Evolutionary conservation across 2,329 filamentous ascomycete genomes (phyloP).

Genomic region (Thielaviopsis euricoi): DNA sequence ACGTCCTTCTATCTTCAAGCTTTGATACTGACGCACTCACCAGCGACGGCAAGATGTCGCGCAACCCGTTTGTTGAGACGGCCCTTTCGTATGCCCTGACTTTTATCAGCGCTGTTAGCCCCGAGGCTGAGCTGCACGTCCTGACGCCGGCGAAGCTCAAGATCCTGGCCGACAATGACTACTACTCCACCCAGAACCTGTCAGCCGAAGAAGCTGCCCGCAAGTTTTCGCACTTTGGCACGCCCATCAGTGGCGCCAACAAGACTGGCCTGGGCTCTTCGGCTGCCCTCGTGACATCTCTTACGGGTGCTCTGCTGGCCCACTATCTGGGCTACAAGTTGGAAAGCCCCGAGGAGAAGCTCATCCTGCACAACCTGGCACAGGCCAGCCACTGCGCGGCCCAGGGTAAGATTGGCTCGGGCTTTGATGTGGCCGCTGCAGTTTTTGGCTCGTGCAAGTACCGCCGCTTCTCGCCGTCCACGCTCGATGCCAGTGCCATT

Average conservation of each 20-base stretch:
- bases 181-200: constrained; percentile 55
- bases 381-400: constrained; percentile 90
- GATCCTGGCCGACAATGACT: constrained; percentile 88
- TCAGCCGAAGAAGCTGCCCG: constrained; percentile 15
- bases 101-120: constrained; percentile 43
- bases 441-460: constrained; percentile 87
- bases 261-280: constrained; percentile 95
- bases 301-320: constrained; percentile 60
- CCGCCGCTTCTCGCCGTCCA: constrained; percentile 70
- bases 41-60: constrained; percentile 24
- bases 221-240: constrained; percentile 63
- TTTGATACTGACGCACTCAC: not conserved
- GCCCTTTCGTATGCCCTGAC: constrained; percentile 75
- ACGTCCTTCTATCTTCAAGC: not conserved
- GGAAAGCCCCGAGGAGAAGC: constrained; percentile 18
- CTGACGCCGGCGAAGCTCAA: constrained; percentile 59
- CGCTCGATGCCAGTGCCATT: constrained; percentile 40
- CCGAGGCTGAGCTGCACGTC: constrained; percentile 21
- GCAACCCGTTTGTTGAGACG: constrained; percentile 83
- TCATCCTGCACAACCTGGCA: constrained; percentile 73
- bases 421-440: constrained; percentile 87
- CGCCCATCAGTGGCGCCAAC: constrained; percentile 62
- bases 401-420: constrained; percentile 89
- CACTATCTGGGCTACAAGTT: constrained; percentile 47
- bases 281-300: constrained; percentile 77